phyloP scores from a whole-genome alignment of 139 green algal species.

The Chlorokybus atmophyticus region DNA sequence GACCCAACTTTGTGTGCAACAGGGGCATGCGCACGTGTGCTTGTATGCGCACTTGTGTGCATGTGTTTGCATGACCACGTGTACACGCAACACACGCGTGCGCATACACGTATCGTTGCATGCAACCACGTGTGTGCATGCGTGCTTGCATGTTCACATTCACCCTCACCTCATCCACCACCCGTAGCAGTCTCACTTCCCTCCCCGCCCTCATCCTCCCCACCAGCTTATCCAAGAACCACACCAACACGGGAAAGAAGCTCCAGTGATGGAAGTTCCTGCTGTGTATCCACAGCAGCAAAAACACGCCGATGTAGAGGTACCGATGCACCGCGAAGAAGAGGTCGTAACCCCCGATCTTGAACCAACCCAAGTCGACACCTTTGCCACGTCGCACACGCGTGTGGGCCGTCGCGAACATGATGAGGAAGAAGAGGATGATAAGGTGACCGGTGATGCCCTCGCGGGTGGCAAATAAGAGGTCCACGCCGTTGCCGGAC shows the following conservation, averaged over 20 bases:
- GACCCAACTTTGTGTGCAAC: too few relatives aligned
- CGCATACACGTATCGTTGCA: too few relatives aligned
- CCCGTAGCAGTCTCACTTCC: not conserved
- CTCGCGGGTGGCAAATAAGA: not conserved
- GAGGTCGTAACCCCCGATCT: slow-evolving; percentile 5
- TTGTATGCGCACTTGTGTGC: too few relatives aligned
- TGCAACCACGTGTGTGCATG: too few relatives aligned
- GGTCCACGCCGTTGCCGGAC: not conserved
- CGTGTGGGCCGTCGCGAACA: not conserved
- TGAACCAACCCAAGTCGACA: not conserved
- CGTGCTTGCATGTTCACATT: too few relatives aligned
- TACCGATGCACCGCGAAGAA: slow-evolving; percentile 1
- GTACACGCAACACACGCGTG: too few relatives aligned
- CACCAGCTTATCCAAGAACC: not conserved
- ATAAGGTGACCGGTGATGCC: not conserved
- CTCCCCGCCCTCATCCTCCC: too few relatives aligned
- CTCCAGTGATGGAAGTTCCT: slow-evolving; percentile 8
- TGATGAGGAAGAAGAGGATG: not conserved
- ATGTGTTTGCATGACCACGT: too few relatives aligned
- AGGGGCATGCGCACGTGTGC: too few relatives aligned
- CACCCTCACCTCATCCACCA: too few relatives aligned
- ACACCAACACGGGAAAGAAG: slow-evolving; percentile 9
- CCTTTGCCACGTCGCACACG: not conserved
- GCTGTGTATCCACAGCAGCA: slow-evolving; percentile 3
- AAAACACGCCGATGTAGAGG: slow-evolving; percentile 4